These are phyloP conservation scores for Extremus antarcticus DNA, from an alignment of 495 filamentous ascomycete genomes.

Conservation along the genomic window DNA sequence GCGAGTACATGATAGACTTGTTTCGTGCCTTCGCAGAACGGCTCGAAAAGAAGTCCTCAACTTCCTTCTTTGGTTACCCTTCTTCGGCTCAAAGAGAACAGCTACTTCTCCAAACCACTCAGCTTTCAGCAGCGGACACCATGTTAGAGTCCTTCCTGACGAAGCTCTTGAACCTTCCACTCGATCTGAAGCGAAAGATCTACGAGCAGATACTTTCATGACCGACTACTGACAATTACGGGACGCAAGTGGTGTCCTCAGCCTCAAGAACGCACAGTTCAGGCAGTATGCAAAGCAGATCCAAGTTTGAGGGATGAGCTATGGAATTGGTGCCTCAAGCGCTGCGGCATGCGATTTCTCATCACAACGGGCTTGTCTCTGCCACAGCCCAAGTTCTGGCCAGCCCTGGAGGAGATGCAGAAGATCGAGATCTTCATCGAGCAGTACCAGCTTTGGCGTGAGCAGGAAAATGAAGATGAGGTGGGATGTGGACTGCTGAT, in stretches of 20 bases:
- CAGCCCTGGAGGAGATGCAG: no score
- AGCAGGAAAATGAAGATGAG: background rate
- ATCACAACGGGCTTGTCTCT: background rate
- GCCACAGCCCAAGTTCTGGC: background rate
- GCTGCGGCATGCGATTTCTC: background rate
- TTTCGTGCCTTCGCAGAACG: background rate
- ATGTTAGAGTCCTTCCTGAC: background rate
- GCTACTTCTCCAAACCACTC: no score
- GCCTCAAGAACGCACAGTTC: background rate
- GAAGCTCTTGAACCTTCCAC: background rate
- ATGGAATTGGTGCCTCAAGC: background rate
- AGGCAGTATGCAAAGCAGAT: background rate
- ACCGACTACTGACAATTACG: background rate
- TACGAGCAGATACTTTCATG: background rate
- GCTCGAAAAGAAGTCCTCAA: no score
- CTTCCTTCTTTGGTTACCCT: no score
- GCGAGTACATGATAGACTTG: background rate
- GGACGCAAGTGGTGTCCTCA: background rate
- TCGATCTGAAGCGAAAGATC: background rate
- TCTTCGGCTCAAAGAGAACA: no score
- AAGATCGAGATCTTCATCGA: background rate
- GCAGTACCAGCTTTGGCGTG: background rate
- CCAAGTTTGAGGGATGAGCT: background rate
- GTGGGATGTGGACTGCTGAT: background rate
- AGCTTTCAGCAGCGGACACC: no score